Base-by-base conservation (phyloP, 345 rosid genomes). In the Bretschneidera sinensis region DNA sequence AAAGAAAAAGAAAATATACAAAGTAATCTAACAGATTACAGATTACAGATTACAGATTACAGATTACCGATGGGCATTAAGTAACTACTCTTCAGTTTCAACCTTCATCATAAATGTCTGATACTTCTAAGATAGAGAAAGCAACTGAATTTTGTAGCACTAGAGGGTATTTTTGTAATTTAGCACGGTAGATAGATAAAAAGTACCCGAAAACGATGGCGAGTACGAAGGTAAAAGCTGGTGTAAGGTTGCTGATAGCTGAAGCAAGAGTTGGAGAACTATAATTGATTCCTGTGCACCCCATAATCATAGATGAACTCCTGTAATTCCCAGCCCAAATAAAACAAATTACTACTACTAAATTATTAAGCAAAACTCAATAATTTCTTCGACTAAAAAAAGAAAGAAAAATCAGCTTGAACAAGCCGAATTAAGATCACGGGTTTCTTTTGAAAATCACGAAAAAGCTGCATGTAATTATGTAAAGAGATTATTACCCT, bases 231-330 rank as follows among this genome's bases (percentile, higher is more conserved):
- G 99, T 94, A 66, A 94, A 84, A 63, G 96, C 99, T 22, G 99
- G 97, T 10, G 88, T 80, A 64, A 94, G 99, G 80, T 84, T 94
- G 80, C 97, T 84, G 82, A 94, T 83, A 43, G 97, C 97, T 51
- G 97, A 89, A 79, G 99, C 84, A 59, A 94, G 97, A 23, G 97
- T 82, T 17, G 99, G 95, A 34, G 96, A 85, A 60, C 96, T 84
- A 55, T 69, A 83, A 60, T 68, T 83, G 59, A 92, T 92, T 16
- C 98, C 98, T 60, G 90, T 84, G 62, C 79, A 92, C 4, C 96
- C 99, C 81, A 86, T 61, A 55, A 88, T 83, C 79, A 84, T 86
- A 63, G 96, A 84, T 59, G 90, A 71, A 61, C 87, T 67, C 84
- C 98, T 92, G 76, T n/a, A n/a, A n/a, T 23, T 66, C 49, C 50